Evolutionary conservation across 345 rosid genomes (phyloP), one percentile per base, ranked within the genome.

Genomic region (Citrus reticulata): DNA sequence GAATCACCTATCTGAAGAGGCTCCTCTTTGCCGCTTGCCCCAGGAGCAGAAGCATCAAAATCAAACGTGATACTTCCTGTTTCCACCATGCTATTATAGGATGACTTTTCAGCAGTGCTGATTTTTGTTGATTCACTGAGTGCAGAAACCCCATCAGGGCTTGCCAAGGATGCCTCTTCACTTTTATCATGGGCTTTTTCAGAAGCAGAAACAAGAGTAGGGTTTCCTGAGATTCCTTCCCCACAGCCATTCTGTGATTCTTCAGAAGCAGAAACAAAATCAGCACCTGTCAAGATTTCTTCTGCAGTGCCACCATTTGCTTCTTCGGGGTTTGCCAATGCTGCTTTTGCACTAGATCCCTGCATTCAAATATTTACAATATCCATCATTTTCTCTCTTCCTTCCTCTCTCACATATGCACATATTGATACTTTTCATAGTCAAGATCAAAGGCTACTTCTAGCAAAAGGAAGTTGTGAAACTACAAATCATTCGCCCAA

Each of bases 31-130:
- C 73, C 30, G 7, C 58, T 76, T 10, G 77, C 67, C 61, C 65
- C 16, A n/a, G 80, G 42, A 54, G 83, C 82, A 78, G 79, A 66
- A 72, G 85, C 82, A 59, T 77, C 78, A 29, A 35, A 62, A 54
- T 84, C 77, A 68, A 77, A 71, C 17, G 85, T 74, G 57, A 84
- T 83, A 81, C 81, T 83, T 82, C 75, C 75, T 8, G 83, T 77
- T 84, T 78, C 87, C 77, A 68, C 42, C 75, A 76, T 81, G 24
- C 72, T 67, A 32, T 78, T 58, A 76, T 51, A 49, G 20, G 79
- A 73, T 58, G 77, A 72, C 46, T 77, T 81, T 5, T 75, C 86
- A 25, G 10, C 40, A 11, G 34, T 69, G 75, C 78, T 62, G 65
- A 32, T 67, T 25, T 66, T 77, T 67, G 71, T 71, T 60, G 83